Evolutionary conservation across 805 yeast species (phyloP).

Genomic region (Wickerhamiella spandovensis): DNA sequence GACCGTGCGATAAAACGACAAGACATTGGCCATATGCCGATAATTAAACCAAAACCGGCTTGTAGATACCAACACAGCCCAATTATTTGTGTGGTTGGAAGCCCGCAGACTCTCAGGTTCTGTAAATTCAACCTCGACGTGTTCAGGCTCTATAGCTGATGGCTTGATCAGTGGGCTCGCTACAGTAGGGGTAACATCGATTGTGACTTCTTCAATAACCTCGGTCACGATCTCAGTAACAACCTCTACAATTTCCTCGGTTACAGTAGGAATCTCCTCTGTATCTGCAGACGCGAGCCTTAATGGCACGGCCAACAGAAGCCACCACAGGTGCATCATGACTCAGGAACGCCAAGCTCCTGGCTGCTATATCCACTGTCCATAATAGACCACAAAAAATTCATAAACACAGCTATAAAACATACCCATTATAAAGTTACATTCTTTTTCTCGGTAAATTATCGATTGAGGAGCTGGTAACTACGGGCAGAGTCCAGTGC

Average conservation of each 20-base stretch:
- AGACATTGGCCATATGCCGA: conserved; percentile 91
- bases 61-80: conserved; percentile 90
- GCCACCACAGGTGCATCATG: not conserved
- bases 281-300: not conserved
- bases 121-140: not conserved
- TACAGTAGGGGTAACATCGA: not conserved
- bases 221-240: not conserved
- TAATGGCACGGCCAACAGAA: not conserved
- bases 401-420: too few relatives aligned
- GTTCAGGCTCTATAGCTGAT: not conserved
- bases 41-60: conserved; percentile 98
- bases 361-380: too few relatives aligned
- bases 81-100: conserved; percentile 46
- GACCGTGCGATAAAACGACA: conserved; percentile 90
- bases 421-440: too few relatives aligned
- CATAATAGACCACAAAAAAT: too few relatives aligned
- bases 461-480: not conserved
- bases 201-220: not conserved
- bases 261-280: not conserved
- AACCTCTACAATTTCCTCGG: not conserved
- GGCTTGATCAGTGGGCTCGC: not conserved
- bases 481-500: not conserved
- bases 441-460: not conserved
- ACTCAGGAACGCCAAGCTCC: not conserved
- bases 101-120: not conserved